Conservation (phyloP, 139 green algal genomes). For the Volvox reticuliferus region DNA sequence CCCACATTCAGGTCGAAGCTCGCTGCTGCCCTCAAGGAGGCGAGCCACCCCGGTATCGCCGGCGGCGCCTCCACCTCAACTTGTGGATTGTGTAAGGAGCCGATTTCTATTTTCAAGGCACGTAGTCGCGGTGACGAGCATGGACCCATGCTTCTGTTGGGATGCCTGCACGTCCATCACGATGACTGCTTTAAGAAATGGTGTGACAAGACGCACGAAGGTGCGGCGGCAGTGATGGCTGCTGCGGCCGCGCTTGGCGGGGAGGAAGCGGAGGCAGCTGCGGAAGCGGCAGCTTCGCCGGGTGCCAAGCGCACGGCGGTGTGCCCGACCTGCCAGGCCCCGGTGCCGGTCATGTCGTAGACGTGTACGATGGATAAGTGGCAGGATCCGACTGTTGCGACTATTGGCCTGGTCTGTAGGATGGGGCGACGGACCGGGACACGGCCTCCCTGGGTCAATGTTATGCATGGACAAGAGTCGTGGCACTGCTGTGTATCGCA, state of each 20-base stretch:
- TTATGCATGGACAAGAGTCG: too few species aligned
- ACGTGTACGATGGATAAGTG: too few species aligned
- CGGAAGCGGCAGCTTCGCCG: not conserved
- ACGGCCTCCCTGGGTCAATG: too few species aligned
- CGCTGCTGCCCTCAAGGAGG: slow-evolving; percentile 24
- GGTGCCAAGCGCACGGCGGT: slow-evolving; percentile 29
- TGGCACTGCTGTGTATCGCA: too few species aligned
- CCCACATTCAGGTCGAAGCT: slow-evolving; percentile 6
- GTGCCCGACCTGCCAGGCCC: slow-evolving; percentile 38
- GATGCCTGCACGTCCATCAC: slow-evolving; percentile 46
- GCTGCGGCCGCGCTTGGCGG: not conserved
- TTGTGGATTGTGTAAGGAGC: slow-evolving; percentile 17
- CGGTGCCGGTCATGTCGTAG: slow-evolving; percentile 41
- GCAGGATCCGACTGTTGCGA: too few species aligned
- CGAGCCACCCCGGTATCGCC: slow-evolving; percentile 24
- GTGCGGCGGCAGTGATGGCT: not conserved
- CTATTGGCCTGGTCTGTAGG: too few species aligned
- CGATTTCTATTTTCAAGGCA: not conserved
- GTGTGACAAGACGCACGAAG: not conserved
- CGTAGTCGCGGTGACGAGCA: not conserved
- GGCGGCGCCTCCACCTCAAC: not conserved
- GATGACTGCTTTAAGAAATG: slow-evolving; percentile 43
- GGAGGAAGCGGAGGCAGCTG: slow-evolving; percentile 27
- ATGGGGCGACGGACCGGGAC: too few species aligned
- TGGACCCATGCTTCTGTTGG: slow-evolving; percentile 19